A percentile compares a stretch with the other conserved stretches of the same genome.
Evolutionary conservation across 257 asterid genomes (phyloP).

Genomic region (Nicotiana noctiflora): DNA sequence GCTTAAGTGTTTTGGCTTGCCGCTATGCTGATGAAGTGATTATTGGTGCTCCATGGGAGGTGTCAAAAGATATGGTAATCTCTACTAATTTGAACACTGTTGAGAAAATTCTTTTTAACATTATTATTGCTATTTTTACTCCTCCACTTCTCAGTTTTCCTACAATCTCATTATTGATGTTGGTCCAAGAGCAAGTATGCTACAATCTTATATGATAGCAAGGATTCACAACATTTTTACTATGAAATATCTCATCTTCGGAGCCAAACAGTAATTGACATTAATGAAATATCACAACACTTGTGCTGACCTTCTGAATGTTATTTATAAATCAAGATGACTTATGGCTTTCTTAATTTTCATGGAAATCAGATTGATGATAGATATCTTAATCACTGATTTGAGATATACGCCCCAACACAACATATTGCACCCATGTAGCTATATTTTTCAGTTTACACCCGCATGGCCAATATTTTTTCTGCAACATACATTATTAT

Average conservation of each 20-base stretch:
- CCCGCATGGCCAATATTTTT: no score
- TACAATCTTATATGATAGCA: neutral
- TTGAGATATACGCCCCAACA: no score
- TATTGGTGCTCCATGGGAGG: constrained; percentile 99
- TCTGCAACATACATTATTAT: no score
- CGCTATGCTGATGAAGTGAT: constrained; percentile 93
- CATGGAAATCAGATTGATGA: neutral
- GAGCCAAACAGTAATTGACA: neutral
- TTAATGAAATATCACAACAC: neutral
- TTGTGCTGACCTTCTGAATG: neutral
- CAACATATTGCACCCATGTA: no score
- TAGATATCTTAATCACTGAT: neutral
- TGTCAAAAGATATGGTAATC: constrained; percentile 87
- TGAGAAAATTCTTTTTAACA: constrained; percentile 8
- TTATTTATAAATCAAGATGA: neutral
- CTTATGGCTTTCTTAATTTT: neutral
- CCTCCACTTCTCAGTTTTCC: neutral
- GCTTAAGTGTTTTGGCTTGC: constrained; percentile 97
- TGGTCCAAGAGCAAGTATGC: neutral
- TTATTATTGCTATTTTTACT: constrained; percentile 5
- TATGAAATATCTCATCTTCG: neutral
- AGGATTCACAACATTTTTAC: neutral
- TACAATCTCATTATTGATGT: neutral
- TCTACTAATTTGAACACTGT: neutral
- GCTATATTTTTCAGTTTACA: no score